These are phyloP conservation scores for Podaxis pistillaris DNA, from an alignment of 768 basidiomycete genomes.

Conservation along the genomic window DNA sequence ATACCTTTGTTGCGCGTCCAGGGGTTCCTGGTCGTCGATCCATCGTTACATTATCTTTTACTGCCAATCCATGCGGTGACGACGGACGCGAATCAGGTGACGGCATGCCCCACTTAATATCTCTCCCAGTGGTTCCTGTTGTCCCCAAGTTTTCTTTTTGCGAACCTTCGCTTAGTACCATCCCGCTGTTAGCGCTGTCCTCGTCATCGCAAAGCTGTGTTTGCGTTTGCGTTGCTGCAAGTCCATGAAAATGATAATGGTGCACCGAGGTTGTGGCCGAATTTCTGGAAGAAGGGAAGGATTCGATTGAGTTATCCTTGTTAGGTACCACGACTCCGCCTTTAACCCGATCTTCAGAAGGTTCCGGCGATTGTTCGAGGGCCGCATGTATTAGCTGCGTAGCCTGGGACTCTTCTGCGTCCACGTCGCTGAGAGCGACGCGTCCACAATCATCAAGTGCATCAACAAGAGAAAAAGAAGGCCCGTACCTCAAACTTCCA, in stretches of 20 bases:
- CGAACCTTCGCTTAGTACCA: constrained; percentile 32
- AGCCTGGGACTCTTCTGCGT: constrained; percentile 45
- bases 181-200: constrained; percentile 21
- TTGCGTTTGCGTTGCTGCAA: constrained; percentile 55
- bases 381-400: constrained; percentile 36
- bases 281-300: constrained; percentile 34
- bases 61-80: constrained; percentile 20
- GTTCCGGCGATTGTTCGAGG: neutral
- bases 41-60: constrained; percentile 2
- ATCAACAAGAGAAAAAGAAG: neutral
- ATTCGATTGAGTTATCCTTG: constrained; percentile 41
- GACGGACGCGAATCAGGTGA: constrained; percentile 21
- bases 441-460: neutral
- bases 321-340: constrained; percentile 7
- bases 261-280: constrained; percentile 31
- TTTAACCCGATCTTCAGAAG: neutral
- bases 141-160: constrained; percentile 52
- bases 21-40: constrained; percentile 18
- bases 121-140: neutral
- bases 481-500: constrained; percentile 24
- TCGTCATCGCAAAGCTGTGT: constrained; percentile 37
- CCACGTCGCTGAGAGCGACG: constrained; percentile 34
- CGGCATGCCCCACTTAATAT: constrained; percentile 10
- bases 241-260: constrained; percentile 57
- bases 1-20: constrained; percentile 14